These are phyloP conservation scores for Plasmodium falciparum DNA, from an alignment of 169 alveolate genomes.

Conservation along the genomic window DNA sequence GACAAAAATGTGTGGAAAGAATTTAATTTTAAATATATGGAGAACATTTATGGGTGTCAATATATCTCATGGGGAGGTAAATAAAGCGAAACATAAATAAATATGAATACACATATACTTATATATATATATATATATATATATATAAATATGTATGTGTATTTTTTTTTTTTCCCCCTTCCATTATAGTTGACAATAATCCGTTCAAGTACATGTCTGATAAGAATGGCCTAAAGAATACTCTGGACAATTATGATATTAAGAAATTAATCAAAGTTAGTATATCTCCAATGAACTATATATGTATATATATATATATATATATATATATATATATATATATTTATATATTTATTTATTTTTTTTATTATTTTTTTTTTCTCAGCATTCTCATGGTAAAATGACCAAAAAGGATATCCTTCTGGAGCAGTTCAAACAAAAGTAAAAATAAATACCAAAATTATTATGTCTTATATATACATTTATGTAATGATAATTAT, in stretches of 20 bases:
- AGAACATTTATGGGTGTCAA: constrained; percentile 67
- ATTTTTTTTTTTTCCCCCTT: not conserved
- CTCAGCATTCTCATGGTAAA: constrained; percentile 75
- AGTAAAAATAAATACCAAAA: not conserved
- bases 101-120: not conserved
- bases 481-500: not conserved
- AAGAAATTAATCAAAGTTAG: constrained; percentile 75
- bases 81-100: not conserved
- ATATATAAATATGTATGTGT: not conserved
- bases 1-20: constrained; percentile 71
- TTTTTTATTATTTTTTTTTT: constrained; percentile 28
- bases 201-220: constrained; percentile 65
- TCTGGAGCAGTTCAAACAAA: constrained; percentile 65
- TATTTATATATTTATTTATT: not conserved
- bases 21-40: constrained; percentile 55
- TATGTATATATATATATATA: not conserved
- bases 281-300: not conserved
- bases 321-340: not conserved
- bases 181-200: constrained; percentile 58
- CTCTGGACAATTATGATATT: constrained; percentile 59
- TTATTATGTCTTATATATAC: not conserved
- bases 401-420: constrained; percentile 68
- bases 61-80: constrained; percentile 74
- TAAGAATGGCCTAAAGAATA: constrained; percentile 33
- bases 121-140: not conserved